Base-by-base conservation (phyloP, 106 monocot species). In the Phalaenopsis aphrodite region DNA sequence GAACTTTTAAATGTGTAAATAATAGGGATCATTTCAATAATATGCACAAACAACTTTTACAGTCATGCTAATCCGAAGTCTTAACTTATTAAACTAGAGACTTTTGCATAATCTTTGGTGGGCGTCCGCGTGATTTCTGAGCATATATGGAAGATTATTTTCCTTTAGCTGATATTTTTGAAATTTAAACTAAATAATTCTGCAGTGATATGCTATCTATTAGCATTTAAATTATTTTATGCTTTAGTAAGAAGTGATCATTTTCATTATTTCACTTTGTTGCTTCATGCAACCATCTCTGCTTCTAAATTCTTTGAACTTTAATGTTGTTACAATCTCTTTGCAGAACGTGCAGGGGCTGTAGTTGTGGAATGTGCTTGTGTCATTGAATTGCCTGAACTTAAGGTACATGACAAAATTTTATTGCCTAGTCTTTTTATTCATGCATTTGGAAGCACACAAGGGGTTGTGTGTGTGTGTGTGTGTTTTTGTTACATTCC, bases 361-460 rank as follows among this genome's bases (percentile, higher is more conserved):
- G 86, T 86, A 72, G 89, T 86, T 12, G 84, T 89, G 71, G 89
- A 89, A 72, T 89, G 89, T 77, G 89, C 89, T 18, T 86, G 89
- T 73, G 82, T 89, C 3, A 89, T 86, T 46, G 89, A 86, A 55
- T 81, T 89, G 67, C 89, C 89, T 55, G 89, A 89, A 30, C 86
- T 89, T 8, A 89, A 84, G 89, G 84, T 89, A 38, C 38, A 67
- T 43, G 5, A 43, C 39, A 5, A 37, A 69, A 39, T 69, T 69
- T 15, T 42, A 24, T 48, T 49, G 19, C 43, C 4, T 42, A 42
- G 4, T 73, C 14, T 73, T 42, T 42, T 14, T 38, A 69, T 73
- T 19, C 73, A 16, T 43, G 42, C 17, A 42, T 18, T 42, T 4
- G 11, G 48, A 48, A 52, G 52, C 52, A 12, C 52, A 52, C 52